Conservation (phyloP, 2,329 filamentous ascomycete genomes). For the Plectosphaerella sp. region DNA sequence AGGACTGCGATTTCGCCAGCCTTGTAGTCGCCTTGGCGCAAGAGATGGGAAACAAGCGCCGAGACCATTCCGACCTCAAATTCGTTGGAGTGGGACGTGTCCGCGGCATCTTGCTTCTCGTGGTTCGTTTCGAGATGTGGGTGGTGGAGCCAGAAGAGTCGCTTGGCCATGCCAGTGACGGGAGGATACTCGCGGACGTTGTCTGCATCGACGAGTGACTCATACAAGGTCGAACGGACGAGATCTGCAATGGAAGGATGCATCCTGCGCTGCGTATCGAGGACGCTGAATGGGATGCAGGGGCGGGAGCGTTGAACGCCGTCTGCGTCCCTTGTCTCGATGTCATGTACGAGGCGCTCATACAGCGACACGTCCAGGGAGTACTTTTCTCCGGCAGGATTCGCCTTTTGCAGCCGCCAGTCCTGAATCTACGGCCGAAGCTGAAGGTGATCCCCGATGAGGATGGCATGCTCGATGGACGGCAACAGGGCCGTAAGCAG, state of each 20-base stretch:
- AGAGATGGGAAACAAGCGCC: constrained; percentile 59
- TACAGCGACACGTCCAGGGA: constrained; percentile 58
- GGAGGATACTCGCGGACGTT: constrained; percentile 33
- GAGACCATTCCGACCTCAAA: constrained; percentile 62
- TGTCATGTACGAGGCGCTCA: constrained; percentile 45
- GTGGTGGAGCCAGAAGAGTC: constrained; percentile 62
- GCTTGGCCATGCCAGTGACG: constrained; percentile 47
- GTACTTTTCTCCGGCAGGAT: constrained; percentile 40
- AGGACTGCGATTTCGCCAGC: constrained; percentile 63
- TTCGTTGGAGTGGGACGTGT: constrained; percentile 47
- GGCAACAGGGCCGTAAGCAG: constrained; percentile 55
- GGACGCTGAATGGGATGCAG: constrained; percentile 23
- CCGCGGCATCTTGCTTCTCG: constrained; percentile 22
- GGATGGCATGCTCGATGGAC: constrained; percentile 54
- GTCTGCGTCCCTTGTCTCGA: constrained; percentile 5
- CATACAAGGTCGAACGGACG: constrained; percentile 54
- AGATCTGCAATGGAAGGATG: constrained; percentile 56
- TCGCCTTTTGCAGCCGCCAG: constrained; percentile 48
- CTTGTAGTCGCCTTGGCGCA: constrained; percentile 58
- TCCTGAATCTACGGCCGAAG: constrained; percentile 55
- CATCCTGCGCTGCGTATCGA: constrained; percentile 63
- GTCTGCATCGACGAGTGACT: constrained; percentile 44
- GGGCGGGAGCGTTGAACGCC: constrained; percentile 11
- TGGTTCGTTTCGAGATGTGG: constrained; percentile 35
- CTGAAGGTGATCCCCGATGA: constrained; percentile 62